Evolutionary conservation across 2,329 filamentous ascomycete genomes (phyloP), one percentile per base, ranked within the genome.

Genomic region (Cryphonectria parasitica): DNA sequence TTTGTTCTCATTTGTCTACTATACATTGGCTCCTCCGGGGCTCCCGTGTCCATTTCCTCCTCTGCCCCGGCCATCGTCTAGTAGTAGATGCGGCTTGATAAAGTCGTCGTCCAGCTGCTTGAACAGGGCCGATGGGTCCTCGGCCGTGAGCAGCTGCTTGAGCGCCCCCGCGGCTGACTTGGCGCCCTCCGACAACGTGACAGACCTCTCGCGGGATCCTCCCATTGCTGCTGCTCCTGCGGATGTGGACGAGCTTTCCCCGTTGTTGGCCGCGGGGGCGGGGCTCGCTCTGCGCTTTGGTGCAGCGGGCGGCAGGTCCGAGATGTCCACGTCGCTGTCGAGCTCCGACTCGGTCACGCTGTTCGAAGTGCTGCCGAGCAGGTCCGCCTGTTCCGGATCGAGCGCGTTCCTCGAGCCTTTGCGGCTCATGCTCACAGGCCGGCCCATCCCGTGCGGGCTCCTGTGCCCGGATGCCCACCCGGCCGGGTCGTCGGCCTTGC

Each of bases 21-120:
- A 52, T 25, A 63, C 56, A n/a, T 70, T 52, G 34, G 54, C 65
- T 10, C 66, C 70, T 19, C 39, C 75, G 71, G 54, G 73, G 56
- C 78, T 77, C 13, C 74, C 77, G 62, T 79, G 74, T n/a, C 75
- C 75, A 65, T 74, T 74, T 1, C 60, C 25, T 15, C 77, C 74
- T 34, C 74, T 66, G 52, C 75, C 75, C 54, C 77, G 77, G 34
- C 85, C 85, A 62, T 91, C 92, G 81, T 98, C 95, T 28, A 98
- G 86, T 74, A 98, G 81, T 69, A 98, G 82, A 78, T 91, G 93
- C 25, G 95, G 95, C 84, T 98, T 98, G 81, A 98, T 95, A 79
- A 94, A 98, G 72, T 95, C 94, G 80, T 99, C 96, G 79, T 99
- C 96, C 72, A 99, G 84, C 81, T 97, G 95, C 75, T 90, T 91